Evolutionary conservation across 202 grass and related monocot species (phyloP), one percentile per base, ranked within the genome.

Genomic region (Schoenoplectus triqueter): DNA sequence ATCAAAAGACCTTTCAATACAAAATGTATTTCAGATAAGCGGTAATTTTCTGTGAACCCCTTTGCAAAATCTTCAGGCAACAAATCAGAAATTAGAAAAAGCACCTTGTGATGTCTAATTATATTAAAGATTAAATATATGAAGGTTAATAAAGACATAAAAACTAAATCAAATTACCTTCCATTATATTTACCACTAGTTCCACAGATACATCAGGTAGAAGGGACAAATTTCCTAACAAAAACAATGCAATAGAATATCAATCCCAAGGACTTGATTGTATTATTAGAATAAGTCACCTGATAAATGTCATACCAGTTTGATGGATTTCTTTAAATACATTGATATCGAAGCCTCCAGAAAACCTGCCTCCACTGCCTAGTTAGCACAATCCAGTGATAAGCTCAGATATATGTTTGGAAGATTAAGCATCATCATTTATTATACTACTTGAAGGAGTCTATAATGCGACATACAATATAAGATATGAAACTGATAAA

Each of bases 271-370:
- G 6, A 46, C 14, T 40, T 11, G 50, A 71, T 20, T 18, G 10
- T 70, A 46, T 41, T 21, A 59, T 40, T 57, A 71, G 42, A 41
- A 84, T 9, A 84, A 21, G n/a, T 11, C 31, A 31, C 31, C 71
- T 55, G 64, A 64, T 64, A 65, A 50, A 47, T 61, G 1, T 9
- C 17, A 64, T 92, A 98, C 93, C 96, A 72, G 90, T 88, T 86
- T 86, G 74, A 78, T 98, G 96, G 86, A 95, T 87, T 71, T 91
- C 57, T 21, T 85, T 76, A 61, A 98, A 98, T 66, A 98, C 69
- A 73, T 94, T 98, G 62, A 98, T 98, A 86, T 98, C 96, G 14
- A 98, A 98, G 61, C 96, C 96, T 85, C 92, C 92, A 3, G 88
- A 94, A 72, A 99, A 97, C 59, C 86, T 97, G 61, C 90, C 93